A percentile compares a stretch with the other conserved stretches of the same genome.
These are phyloP conservation scores for Alternaria sp. DNA, from an alignment of 2,329 filamentous ascomycete species.

Conservation along the genomic window DNA sequence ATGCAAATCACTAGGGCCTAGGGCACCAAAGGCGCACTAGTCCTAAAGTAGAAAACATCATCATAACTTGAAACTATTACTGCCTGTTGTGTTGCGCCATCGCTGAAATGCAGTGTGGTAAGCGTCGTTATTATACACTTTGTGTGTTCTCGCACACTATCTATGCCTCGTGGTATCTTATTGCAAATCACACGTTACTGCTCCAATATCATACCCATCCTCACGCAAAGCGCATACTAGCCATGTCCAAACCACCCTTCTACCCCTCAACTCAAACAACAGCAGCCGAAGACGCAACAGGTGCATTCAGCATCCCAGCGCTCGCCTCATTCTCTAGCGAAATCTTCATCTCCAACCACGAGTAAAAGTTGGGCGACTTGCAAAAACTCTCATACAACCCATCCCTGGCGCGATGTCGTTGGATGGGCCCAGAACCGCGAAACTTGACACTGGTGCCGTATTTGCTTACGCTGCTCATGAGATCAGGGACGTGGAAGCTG, in stretches of 20 bases:
- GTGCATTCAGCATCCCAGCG: conserved; percentile 43
- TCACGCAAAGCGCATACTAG: not conserved
- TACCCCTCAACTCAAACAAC: not conserved
- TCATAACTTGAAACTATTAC: not conserved
- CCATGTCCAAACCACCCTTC: not conserved
- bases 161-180: not conserved
- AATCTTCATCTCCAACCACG: conserved; percentile 55
- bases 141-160: not conserved
- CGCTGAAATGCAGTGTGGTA: too few relatives aligned
- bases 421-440: conserved; percentile 50
- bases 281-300: not conserved
- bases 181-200: not conserved
- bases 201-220: not conserved
- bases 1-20: not conserved
- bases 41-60: not conserved
- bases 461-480: conserved; percentile 50
- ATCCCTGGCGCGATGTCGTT: conserved; percentile 50
- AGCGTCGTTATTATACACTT: not conserved
- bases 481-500: conserved; percentile 50
- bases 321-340: conserved; percentile 53
- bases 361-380: conserved; percentile 52
- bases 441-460: conserved; percentile 53
- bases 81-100: too few relatives aligned
- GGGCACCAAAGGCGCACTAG: conserved; percentile 2
- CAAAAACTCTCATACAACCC: conserved; percentile 52